Evolutionary conservation across 2,329 filamentous ascomycete genomes (phyloP).

Genomic region (Xylaria polymorpha): DNA sequence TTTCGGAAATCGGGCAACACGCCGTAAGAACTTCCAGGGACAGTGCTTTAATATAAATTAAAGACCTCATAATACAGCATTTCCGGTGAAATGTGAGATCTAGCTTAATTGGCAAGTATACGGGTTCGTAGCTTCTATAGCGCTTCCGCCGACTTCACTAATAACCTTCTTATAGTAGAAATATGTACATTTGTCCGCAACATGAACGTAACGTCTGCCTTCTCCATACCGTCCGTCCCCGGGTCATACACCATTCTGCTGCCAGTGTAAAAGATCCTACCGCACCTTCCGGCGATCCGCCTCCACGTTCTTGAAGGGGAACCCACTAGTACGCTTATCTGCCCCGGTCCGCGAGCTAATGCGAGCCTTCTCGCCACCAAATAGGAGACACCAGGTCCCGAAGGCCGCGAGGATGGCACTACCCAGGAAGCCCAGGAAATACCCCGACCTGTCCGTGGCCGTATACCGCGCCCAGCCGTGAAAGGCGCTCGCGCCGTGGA

Average conservation of each 20-base stretch:
- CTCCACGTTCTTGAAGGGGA: constrained; percentile 53
- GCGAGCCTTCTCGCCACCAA: constrained; percentile 52
- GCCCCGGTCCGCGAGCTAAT: constrained; percentile 55
- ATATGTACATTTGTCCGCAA: background rate
- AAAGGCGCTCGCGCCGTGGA: constrained; percentile 72
- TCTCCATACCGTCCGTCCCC: background rate
- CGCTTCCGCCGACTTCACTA: background rate
- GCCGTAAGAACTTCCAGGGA: background rate
- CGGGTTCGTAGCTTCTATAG: no score
- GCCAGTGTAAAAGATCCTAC: constrained; percentile 24
- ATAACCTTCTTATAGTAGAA: background rate
- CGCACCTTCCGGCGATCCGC: constrained; percentile 49
- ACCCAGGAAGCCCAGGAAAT: constrained; percentile 68
- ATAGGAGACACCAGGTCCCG: constrained; percentile 70
- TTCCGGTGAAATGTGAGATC: background rate
- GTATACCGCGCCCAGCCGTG: constrained; percentile 77
- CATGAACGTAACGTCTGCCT: background rate
- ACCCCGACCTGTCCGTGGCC: constrained; percentile 66
- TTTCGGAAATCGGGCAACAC: background rate
- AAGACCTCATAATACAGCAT: background rate
- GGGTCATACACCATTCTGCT: background rate
- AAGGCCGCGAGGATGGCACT: constrained; percentile 68
- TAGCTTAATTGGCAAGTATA: no score
- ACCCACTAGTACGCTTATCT: constrained; percentile 57
- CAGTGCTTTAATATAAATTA: background rate